Evolutionary conservation across 495 filamentous ascomycete genomes (phyloP), one percentile per base, ranked within the genome.

Genomic region (Aspergillus mulundensis): DNA sequence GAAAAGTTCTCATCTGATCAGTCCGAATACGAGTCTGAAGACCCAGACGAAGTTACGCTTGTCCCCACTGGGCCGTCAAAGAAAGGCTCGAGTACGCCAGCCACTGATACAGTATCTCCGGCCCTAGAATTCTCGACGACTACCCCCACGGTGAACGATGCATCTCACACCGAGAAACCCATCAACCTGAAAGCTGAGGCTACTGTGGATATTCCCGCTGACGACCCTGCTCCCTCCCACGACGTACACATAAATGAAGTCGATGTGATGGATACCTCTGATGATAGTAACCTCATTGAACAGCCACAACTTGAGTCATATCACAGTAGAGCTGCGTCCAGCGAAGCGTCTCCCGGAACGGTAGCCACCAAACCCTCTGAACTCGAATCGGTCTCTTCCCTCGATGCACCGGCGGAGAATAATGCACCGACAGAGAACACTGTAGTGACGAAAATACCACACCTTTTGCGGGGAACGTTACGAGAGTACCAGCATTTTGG

Each of bases 401-500:
- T 79, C 1, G 79, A 84, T 55, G 62, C 66, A 39, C 59, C 69
- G n/a, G 49, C 53, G 15, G 74, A 77, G 23, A 77, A 73, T 43
- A 56, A 59, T 19, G 54, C 65, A 16, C 68, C 70, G 57, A 24
- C 65, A 20, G 65, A n/a, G n/a, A n/a, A n/a, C n/a, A n/a, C n/a
- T n/a, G n/a, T n/a, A n/a, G n/a, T n/a, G n/a, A n/a, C n/a, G n/a
- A n/a, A n/a, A 4, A 81, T 96, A 50, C 93, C 94, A 0, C 89
- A 89, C 56, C 78, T 97, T n/a, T 75, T 99, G 2, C 84, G 95
- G 58, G 95, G 95, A 14, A 95, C 84, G 2, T 77, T 99, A 15
- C 89, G 95, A 70, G 91, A 96, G 70, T 99, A 99, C 63, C 95
- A 99, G 58, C 95, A 97, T 63, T 88, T 87, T 67, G 95, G 95